A percentile compares a stretch with the other conserved stretches of the same genome.
Evolutionary conservation across 1,284 basidiomycete species (phyloP).

Genomic region (Ustilago esculenta): DNA sequence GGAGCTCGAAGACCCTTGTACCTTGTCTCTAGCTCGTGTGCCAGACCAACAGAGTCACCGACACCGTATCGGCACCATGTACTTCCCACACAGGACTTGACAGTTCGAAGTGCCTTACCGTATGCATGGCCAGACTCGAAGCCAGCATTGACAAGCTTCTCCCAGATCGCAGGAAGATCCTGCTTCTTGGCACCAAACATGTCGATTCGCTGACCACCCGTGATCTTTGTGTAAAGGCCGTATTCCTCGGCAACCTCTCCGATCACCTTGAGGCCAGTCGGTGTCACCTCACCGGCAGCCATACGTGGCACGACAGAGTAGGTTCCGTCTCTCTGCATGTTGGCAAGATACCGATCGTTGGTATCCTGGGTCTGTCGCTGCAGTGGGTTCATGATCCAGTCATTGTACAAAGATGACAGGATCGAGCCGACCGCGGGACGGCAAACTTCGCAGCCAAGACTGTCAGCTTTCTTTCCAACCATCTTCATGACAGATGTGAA

Average conservation of each 20-base stretch:
- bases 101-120: constrained; percentile 73
- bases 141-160: constrained; percentile 74
- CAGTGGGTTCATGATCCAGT: constrained; percentile 75
- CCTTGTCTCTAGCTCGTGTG: constrained; percentile 77
- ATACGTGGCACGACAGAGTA: constrained; percentile 80
- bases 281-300: constrained; percentile 76
- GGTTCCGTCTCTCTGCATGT: constrained; percentile 79
- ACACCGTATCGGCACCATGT: constrained; percentile 80
- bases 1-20: constrained; percentile 78
- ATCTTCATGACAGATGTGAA: constrained; percentile 73
- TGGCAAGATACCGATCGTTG: constrained; percentile 75
- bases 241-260: constrained; percentile 78
- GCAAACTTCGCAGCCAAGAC: constrained; percentile 78
- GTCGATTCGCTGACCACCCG: constrained; percentile 75
- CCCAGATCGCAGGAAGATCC: constrained; percentile 81
- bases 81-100: constrained; percentile 74
- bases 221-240: constrained; percentile 71
- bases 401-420: constrained; percentile 76
- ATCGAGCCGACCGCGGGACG: constrained; percentile 78
- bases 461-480: constrained; percentile 71
- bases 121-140: constrained; percentile 82
- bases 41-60: constrained; percentile 79
- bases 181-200: constrained; percentile 79
- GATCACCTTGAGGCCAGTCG: constrained; percentile 76
- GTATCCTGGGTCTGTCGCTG: constrained; percentile 79